Base-by-base conservation (phyloP, 345 rosid genomes). In the Heritiera littoralis region DNA sequence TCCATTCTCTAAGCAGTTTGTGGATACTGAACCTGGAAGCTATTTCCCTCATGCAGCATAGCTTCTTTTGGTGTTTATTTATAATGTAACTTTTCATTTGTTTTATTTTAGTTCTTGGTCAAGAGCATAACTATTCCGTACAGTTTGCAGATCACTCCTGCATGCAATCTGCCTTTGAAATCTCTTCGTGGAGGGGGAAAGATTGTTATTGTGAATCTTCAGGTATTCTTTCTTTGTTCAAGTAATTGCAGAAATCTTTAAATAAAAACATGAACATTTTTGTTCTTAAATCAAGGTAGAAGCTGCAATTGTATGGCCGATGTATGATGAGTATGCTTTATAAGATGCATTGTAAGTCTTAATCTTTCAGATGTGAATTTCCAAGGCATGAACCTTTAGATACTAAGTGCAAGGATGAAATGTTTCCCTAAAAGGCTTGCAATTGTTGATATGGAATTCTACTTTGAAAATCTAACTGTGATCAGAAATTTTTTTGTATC, bases 101-200 rank as follows among this genome's bases (percentile, higher is more conserved):
- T 74, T 59, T 76, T 8, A 18, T 64, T 64, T 64, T 74, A 49
- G 32, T 72, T 56, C 49, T 73, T 18, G 41, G 48, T 80, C 51
- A 64, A 64, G 79, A 51, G 43, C 64, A 48, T 79, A 75, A 68
- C 81, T 43, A 48, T 81, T 60, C 74, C 66, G 0, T 88, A 83
- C 95, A 96, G 99, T 88, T 90, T 96, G 97, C 99, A 96, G 90
- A 96, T 96, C 69, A 96, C 99, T 79, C 99, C 99, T 66, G 99
- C 99, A 35, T 96, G 99, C 94, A 96, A 96, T 82, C 84, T 96
- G 86, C 99, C 99, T 58, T 90, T 96, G 77, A 92, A 92, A 85
- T 96, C 89, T 86, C 94, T 92, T 60, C 88, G 85, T 20, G 92
- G 95, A 81, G 98, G 97, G 72, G 99, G 98, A 56, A 89, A 96